Evolutionary conservation across 805 yeast genomes (phyloP).

Genomic region (Kurtzmaniella cleridarum): DNA sequence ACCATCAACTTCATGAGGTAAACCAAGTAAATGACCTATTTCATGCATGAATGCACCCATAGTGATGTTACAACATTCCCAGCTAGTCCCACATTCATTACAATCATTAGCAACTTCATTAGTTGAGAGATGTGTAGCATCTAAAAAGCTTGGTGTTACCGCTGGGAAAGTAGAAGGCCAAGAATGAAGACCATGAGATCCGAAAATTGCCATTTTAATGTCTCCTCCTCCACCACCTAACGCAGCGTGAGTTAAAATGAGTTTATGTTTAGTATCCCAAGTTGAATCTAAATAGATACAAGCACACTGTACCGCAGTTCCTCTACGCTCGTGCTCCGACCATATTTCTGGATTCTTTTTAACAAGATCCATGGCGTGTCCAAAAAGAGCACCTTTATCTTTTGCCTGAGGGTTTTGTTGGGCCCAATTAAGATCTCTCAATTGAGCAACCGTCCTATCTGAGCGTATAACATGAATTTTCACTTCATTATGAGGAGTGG

Average conservation of each 20-base stretch:
- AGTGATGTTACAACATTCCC: conserved; percentile 86
- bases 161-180: conserved; percentile 88
- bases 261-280: conserved; percentile 57
- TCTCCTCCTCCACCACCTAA: conserved; percentile 80
- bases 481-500: conserved; percentile 51
- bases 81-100: conserved; percentile 75
- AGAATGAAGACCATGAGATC: conserved; percentile 85
- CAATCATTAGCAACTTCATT: conserved; percentile 86
- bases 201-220: conserved; percentile 81
- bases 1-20: conserved; percentile 88
- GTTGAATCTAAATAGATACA: conserved; percentile 80
- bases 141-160: conserved; percentile 62
- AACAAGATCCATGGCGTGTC: conserved; percentile 75
- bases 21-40: conserved; percentile 84
- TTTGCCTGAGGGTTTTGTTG: conserved; percentile 78
- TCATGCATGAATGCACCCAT: conserved; percentile 95
- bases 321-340: conserved; percentile 40
- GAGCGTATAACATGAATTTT: conserved; percentile 75
- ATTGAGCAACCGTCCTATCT: conserved; percentile 60
- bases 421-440: conserved; percentile 74
- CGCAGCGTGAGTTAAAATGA: conserved; percentile 86
- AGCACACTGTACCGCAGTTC: conserved; percentile 70
- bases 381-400: conserved; percentile 70
- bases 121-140: conserved; percentile 57
- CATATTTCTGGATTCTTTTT: conserved; percentile 24